These are phyloP conservation scores for Mycena kentingensis DNA, from an alignment of 768 basidiomycete species.

Conservation along the genomic window DNA sequence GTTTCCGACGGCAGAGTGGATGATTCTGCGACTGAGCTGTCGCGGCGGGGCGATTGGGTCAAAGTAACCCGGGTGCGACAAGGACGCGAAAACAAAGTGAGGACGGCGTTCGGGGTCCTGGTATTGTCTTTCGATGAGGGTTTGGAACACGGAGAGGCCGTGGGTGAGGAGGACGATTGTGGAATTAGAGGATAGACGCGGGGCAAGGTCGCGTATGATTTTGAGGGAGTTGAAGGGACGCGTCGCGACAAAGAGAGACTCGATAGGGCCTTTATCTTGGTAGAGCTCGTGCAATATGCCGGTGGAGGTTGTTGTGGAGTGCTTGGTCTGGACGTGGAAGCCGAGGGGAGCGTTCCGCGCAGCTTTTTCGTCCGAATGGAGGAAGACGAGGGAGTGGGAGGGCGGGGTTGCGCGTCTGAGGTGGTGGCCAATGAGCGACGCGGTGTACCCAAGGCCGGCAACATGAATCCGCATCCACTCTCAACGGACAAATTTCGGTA, in stretches of 20 bases:
- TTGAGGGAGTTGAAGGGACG: conserved; percentile 70
- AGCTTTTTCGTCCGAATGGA: conserved; percentile 56
- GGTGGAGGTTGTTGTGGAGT: conserved; percentile 40
- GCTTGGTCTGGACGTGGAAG: conserved; percentile 54
- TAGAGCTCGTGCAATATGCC: conserved; percentile 58
- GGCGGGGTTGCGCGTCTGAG: conserved; percentile 62
- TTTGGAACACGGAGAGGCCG: conserved; percentile 90
- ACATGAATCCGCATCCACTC: conserved; percentile 72
- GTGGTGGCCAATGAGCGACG: conserved; percentile 79
- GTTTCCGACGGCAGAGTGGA: conserved; percentile 53
- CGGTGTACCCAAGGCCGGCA: conserved; percentile 82
- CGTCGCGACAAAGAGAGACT: conserved; percentile 79
- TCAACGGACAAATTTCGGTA: not conserved
- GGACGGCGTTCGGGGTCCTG: conserved; percentile 60
- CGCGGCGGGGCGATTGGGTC: conserved; percentile 36
- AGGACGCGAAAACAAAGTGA: conserved; percentile 68
- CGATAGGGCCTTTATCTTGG: conserved; percentile 44
- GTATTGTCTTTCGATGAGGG: conserved; percentile 56
- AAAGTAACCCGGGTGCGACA: conserved; percentile 62
- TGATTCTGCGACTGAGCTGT: conserved; percentile 51
- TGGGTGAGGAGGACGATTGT: conserved; percentile 94
- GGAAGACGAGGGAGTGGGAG: conserved; percentile 61
- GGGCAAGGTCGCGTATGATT: conserved; percentile 59
- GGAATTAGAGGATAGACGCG: conserved; percentile 62
- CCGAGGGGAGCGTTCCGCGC: conserved; percentile 35